Conservation (phyloP, 192 early-diverging fungal genomes). For the Endogone sp. region DNA sequence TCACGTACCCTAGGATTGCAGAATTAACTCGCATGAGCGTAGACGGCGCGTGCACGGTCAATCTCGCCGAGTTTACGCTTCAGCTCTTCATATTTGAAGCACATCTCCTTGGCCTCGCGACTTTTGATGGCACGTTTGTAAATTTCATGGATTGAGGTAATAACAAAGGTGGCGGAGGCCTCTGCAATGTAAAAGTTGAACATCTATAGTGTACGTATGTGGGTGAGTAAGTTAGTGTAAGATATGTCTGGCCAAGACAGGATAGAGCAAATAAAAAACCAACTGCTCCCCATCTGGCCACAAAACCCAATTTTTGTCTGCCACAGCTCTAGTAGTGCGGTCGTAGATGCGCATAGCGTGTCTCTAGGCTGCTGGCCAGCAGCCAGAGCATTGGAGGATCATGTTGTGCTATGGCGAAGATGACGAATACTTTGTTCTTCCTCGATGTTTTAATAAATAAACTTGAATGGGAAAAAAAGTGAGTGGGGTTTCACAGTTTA, state of each 20-base stretch:
- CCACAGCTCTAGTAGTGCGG: slow-evolving; percentile 80
- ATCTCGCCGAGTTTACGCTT: slow-evolving; percentile 92
- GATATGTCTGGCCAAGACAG: too few relatives aligned
- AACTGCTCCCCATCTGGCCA: slow-evolving; percentile 12
- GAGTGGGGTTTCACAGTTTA: too few relatives aligned
- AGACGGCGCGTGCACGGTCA: slow-evolving; percentile 89
- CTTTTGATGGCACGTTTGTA: slow-evolving; percentile 89
- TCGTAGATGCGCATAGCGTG: slow-evolving; percentile 95
- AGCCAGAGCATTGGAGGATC: too few relatives aligned
- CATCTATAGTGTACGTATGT: slow-evolving; percentile 37
- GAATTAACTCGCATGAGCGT: slow-evolving; percentile 82
- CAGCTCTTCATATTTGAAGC: slow-evolving; percentile 77
- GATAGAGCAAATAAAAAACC: background rate
- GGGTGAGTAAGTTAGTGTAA: too few relatives aligned
- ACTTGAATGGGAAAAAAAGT: slow-evolving; percentile 76
- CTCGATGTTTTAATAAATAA: slow-evolving; percentile 90
- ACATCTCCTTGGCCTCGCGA: slow-evolving; percentile 68
- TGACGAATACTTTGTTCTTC: slow-evolving; percentile 87
- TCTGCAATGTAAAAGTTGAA: slow-evolving; percentile 90
- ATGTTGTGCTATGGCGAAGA: too few relatives aligned
- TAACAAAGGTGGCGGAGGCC: slow-evolving; percentile 80
- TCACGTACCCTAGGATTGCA: slow-evolving; percentile 83
- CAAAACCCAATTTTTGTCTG: slow-evolving; percentile 67
- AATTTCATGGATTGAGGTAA: slow-evolving; percentile 82
- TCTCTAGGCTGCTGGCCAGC: too few relatives aligned